Base-by-base conservation (phyloP, 2,329 filamentous ascomycete species). In the Pestalotiopsis sp. region DNA sequence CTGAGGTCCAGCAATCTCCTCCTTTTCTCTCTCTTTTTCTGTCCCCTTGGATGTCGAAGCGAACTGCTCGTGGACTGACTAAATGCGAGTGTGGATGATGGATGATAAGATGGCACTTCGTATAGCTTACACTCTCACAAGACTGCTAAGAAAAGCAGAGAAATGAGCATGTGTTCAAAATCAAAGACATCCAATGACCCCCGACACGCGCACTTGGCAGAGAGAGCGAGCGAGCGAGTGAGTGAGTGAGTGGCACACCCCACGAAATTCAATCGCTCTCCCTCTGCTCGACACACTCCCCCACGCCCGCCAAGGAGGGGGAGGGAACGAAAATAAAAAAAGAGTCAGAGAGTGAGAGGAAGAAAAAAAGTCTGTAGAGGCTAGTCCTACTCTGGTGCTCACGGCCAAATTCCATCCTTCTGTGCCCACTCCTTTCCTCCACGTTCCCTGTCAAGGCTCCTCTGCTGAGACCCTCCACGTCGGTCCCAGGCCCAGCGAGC, bases 401-500 rank as follows among this genome's bases (percentile, higher is more conserved):
- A 41, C 56, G 39, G 36, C 27, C 52, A 59, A 31, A 20, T 27
- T 41, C 23, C 62, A 65, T 13, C 14, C 17, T 36, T 49, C 14
- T 20, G 49, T 52, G 45, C 17, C 45, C 45, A 52, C 45, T 52
- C 45, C 45, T 52, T 56, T 52, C 38, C 66, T 67, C 59, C 66
- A 56, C 66, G 58, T 63, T 67, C 65, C 65, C 56, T 67, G 65
- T 61, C 65, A 39, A 9, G 20, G 39, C 36, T 36, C 56, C 45
- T 38, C 65, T 49, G 25, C 65, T 67, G 65, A 67, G 65, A 67
- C 66, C 66, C 66, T 67, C 66, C 66, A 63, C 57, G 59, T 31
- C 45, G 9, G 57, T 67, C 57, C 59, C 66, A 49, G 58, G 59
- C 36, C 58, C 23, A 56, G 52, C 39, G 65, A 36, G 64, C 41